Base-by-base conservation (phyloP, 2,329 filamentous ascomycete genomes). In the Tolypocladium tundrense region DNA sequence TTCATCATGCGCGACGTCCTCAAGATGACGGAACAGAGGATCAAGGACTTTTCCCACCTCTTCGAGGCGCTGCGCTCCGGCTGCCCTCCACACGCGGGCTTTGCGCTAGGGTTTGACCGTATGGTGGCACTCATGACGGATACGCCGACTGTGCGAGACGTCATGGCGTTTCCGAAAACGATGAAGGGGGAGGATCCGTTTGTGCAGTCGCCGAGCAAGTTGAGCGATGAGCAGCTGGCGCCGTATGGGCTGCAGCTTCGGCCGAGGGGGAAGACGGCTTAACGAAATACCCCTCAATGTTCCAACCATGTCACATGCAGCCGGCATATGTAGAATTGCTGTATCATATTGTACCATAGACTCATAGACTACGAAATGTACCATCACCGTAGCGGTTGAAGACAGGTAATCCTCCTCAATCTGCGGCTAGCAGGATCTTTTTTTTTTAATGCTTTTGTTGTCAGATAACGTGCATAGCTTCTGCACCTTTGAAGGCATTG, bases 111-210 rank as follows among this genome's bases (percentile, higher is more conserved):
- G 0, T 96, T 97, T 69, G 94, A 99, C 70, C 81, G 94, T 4
- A 73, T 99, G 54, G 80, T 94, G 43, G 88, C 93, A 0, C 77
- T 96, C 1, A 82, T 99, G 78, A 82, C 88, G 27, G 88, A 87
- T 1, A 87, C 82, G 39, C 80, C 88, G 13, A 91, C 88, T 1
- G 88, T 99, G 3, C 79, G 90, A 60, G 93, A 99, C 74, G 93
- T 99, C 1, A 97, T 99, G 72, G 92, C 92, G 0, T 99, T 99
- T 68, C 95, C 94, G 0, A 99, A 99, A 78, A 92, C 85, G 61
- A 91, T 91, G 60, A 91, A 86, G 69, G 92, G 94, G 0, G 89
- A 96, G 68, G 94, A 99, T 73, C 73, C 85, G 58, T 82, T 96
- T 72, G 90, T 96, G 3, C 85, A 84, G 65, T 90, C 89, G 61